phyloP scores from a whole-genome alignment of 1,284 basidiomycete species.

The Leccinum pallidistipes region DNA sequence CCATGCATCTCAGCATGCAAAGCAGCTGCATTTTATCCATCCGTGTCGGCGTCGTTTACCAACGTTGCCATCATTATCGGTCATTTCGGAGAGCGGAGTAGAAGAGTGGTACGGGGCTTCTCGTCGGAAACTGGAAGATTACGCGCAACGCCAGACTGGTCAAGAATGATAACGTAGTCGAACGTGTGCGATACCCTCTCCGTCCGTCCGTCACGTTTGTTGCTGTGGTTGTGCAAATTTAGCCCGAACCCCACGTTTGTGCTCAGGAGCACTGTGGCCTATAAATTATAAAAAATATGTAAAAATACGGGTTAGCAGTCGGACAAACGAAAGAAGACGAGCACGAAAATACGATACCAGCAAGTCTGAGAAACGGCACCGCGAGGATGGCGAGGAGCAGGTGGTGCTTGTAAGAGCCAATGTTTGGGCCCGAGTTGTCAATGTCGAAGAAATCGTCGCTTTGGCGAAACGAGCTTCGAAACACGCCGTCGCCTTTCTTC shows the following conservation, averaged over 20 bases:
- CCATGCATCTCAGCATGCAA: constrained; percentile 16
- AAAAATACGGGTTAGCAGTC: constrained; percentile 1
- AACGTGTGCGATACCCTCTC: constrained; percentile 26
- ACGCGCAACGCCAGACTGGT: constrained; percentile 33
- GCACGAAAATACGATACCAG: constrained; percentile 17
- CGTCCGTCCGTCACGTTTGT: constrained; percentile 14
- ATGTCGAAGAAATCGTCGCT: constrained; percentile 34
- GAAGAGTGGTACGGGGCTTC: constrained; percentile 73
- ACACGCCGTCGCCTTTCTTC: constrained; percentile 30
- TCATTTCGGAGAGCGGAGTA: constrained; percentile 28
- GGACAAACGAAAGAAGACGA: neutral
- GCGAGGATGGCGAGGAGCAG: constrained; percentile 21
- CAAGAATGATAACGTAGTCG: constrained; percentile 38
- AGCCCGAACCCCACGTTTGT: constrained; percentile 43
- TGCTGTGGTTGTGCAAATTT: constrained; percentile 56
- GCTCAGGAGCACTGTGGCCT: constrained; percentile 31
- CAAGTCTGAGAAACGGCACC: constrained; percentile 27
- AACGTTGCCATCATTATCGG: constrained; percentile 58
- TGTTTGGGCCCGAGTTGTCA: constrained; percentile 12
- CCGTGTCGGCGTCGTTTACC: constrained; percentile 79
- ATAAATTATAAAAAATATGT: neutral
- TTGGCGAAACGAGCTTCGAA: constrained; percentile 34
- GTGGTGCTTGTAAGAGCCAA: constrained; percentile 23
- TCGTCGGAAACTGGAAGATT: constrained; percentile 53
- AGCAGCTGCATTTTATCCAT: constrained; percentile 68